phyloP scores from a whole-genome alignment of 257 asterid species.

The Solanum clarkiae region DNA sequence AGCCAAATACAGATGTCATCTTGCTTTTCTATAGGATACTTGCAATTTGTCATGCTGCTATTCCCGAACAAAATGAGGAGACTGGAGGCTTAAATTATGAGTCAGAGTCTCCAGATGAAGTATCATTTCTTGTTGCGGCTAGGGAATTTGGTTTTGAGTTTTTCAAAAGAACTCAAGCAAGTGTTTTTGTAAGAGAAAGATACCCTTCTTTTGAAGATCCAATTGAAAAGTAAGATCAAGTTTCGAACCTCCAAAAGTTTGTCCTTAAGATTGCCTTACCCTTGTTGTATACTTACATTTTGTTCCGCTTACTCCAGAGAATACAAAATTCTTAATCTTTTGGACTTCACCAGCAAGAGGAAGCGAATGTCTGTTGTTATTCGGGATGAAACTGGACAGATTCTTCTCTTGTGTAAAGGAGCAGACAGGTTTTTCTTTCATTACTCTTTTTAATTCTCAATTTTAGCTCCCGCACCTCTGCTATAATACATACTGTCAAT shows the following conservation, averaged over 20 bases:
- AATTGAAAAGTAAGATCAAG: constrained; percentile 45
- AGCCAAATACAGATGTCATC: constrained; percentile 46
- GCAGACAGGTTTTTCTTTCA: constrained; percentile 63
- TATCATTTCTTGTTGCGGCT: constrained; percentile 86
- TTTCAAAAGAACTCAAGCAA: constrained; percentile 71
- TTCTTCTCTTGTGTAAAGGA: constrained; percentile 86
- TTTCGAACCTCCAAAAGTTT: not conserved
- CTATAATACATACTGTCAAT: not conserved
- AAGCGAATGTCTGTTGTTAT: constrained; percentile 89
- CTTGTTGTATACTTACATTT: not conserved
- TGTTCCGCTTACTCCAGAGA: constrained; percentile 42
- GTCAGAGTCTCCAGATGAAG: constrained; percentile 96
- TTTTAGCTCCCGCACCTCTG: not conserved
- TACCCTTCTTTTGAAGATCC: constrained; percentile 62
- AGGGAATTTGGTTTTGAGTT: constrained; percentile 95
- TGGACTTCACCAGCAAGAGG: constrained; percentile 96
- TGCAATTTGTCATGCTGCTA: constrained; percentile 82
- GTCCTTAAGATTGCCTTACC: not conserved
- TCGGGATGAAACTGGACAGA: constrained; percentile 65
- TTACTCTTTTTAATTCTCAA: not conserved
- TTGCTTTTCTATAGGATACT: constrained; percentile 73
- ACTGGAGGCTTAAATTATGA: constrained; percentile 65
- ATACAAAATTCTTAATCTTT: constrained; percentile 72
- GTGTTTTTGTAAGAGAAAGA: constrained; percentile 59
- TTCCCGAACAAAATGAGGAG: constrained; percentile 75